Percentiles rank a stretch among this genome's conserved stretches.
phyloP scores from a whole-genome alignment of 1,284 basidiomycete genomes.

The Trametes hirsuta region DNA sequence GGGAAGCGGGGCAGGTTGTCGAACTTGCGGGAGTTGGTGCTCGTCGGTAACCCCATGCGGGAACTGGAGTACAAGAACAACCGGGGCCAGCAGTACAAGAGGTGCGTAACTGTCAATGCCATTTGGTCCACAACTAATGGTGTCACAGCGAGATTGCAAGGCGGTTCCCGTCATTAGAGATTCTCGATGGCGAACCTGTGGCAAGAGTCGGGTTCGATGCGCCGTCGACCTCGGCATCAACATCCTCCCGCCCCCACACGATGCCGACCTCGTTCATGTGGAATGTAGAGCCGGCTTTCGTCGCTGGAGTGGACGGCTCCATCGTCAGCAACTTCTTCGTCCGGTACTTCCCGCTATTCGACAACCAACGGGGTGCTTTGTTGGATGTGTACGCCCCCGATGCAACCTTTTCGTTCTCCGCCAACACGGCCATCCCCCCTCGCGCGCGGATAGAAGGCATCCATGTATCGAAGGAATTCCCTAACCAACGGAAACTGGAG shows the following conservation, averaged over 20 bases:
- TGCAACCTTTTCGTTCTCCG: conserved; percentile 88
- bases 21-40: conserved; percentile 74
- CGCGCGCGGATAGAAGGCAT: conserved; percentile 71
- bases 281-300: conserved; percentile 74
- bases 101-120: conserved; percentile 46
- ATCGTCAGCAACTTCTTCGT: conserved; percentile 78
- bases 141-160: conserved; percentile 67
- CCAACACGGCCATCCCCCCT: conserved; percentile 79
- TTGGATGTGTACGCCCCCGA: conserved; percentile 79
- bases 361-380: conserved; percentile 73
- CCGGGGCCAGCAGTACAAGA: conserved; percentile 61
- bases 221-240: conserved; percentile 42
- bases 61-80: conserved; percentile 62
- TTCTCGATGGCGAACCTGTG: conserved; percentile 78
- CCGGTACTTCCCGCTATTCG: conserved; percentile 85
- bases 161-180: conserved; percentile 70
- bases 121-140: conserved; percentile 4
- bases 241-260: conserved; percentile 34
- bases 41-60: conserved; percentile 81
- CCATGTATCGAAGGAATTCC: conserved; percentile 63
- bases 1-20: conserved; percentile 61
- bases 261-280: conserved; percentile 71
- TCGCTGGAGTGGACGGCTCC: conserved; percentile 71
- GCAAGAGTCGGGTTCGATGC: conserved; percentile 74
- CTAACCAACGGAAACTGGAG: conserved; percentile 79